A percentile compares a stretch with the other conserved stretches of the same genome.
Conservation (phyloP, 2,329 filamentous ascomycete species). For the Cyphellophora europaea region DNA sequence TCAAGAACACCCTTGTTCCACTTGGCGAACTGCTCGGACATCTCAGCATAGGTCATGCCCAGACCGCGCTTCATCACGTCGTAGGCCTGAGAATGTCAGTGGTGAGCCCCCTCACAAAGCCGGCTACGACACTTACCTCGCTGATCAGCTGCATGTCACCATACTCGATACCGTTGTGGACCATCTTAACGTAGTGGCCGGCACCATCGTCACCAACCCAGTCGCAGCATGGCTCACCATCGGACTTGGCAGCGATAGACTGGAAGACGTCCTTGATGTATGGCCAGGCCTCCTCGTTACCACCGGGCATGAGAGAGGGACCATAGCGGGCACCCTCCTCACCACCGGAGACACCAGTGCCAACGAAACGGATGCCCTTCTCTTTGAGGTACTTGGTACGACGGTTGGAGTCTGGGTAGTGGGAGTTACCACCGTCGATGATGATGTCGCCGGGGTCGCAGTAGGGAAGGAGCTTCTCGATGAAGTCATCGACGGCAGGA, state of each 20-base stretch:
- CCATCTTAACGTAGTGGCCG: slow-evolving; percentile 99
- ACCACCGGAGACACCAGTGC: slow-evolving; percentile 94
- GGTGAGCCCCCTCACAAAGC: background rate
- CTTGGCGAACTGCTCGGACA: slow-evolving; percentile 84
- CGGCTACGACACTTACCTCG: slow-evolving; percentile 58
- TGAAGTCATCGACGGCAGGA: slow-evolving; percentile 97
- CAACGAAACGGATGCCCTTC: slow-evolving; percentile 94
- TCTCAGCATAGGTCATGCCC: slow-evolving; percentile 82
- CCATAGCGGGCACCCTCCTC: slow-evolving; percentile 98
- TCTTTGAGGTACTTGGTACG: slow-evolving; percentile 75
- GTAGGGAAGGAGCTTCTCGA: slow-evolving; percentile 81
- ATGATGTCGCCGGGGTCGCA: slow-evolving; percentile 89
- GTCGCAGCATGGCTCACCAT: slow-evolving; percentile 95
- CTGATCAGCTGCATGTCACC: slow-evolving; percentile 99
- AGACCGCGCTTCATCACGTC: slow-evolving; percentile 99
- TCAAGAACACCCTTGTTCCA: slow-evolving; percentile 99
- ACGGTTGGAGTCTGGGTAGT: slow-evolving; percentile 98
- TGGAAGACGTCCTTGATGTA: slow-evolving; percentile 99
- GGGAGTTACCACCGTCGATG: slow-evolving; percentile 98
- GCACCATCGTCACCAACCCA: slow-evolving; percentile 99
- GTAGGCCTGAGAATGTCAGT: slow-evolving; percentile 61
- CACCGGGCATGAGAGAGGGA: slow-evolving; percentile 96
- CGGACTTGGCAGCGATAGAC: slow-evolving; percentile 93
- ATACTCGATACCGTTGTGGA: slow-evolving; percentile 99
- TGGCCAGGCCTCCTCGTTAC: slow-evolving; percentile 96